Evolutionary conservation across 805 yeast genomes (phyloP).

Genomic region (Jamesozyma gamospora): DNA sequence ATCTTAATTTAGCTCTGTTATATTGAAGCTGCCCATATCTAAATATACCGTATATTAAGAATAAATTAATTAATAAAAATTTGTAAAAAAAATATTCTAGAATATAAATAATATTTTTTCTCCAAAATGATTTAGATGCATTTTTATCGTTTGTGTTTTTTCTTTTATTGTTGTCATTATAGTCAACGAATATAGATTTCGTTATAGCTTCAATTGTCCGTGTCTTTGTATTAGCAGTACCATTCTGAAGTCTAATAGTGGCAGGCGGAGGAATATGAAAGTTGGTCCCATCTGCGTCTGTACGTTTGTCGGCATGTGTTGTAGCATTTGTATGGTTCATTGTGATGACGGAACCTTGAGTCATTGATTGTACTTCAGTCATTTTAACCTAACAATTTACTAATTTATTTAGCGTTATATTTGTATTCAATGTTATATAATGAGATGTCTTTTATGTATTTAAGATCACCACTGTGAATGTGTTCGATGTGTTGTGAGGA

Average conservation of each 20-base stretch:
- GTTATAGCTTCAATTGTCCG: conserved; percentile 14
- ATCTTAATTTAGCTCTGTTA: conserved; percentile 45
- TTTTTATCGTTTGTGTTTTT: not conserved
- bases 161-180: conserved; percentile 1
- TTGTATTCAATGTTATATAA: too few relatives aligned
- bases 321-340: too few relatives aligned
- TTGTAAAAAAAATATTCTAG: conserved; percentile 33
- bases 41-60: conserved; percentile 45
- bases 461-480: too few relatives aligned
- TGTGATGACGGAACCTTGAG: too few relatives aligned
- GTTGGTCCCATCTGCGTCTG: not conserved
- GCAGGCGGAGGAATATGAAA: conserved; percentile 19
- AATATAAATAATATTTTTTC: conserved; percentile 11
- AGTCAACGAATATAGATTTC: conserved; percentile 10
- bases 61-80: conserved; percentile 40
- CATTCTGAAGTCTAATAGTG: conserved; percentile 8
- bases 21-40: conserved; percentile 43
- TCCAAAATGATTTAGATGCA: conserved; percentile 7
- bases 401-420: too few relatives aligned
- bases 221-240: conserved; percentile 8
- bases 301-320: too few relatives aligned
- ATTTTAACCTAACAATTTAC: too few relatives aligned
- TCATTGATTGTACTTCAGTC: not conserved
- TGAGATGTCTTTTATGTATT: too few relatives aligned
- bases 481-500: too few relatives aligned